Conservation (phyloP, 495 filamentous ascomycete genomes). For the Oidiodendron maius region DNA sequence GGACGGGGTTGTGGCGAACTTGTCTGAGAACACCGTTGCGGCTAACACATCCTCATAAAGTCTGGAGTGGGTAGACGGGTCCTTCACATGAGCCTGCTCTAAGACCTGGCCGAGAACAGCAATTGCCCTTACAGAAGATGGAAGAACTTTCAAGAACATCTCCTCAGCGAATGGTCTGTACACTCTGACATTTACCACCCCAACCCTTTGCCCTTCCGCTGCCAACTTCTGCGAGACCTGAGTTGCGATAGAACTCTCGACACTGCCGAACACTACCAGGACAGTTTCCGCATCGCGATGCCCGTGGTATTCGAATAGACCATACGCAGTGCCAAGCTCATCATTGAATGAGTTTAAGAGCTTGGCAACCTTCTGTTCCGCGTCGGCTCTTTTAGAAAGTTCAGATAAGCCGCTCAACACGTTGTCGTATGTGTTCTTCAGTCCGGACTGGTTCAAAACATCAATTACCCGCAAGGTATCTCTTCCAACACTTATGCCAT, state of each 20-base stretch:
- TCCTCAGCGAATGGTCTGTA: slow-evolving; percentile 94
- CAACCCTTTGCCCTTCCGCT: slow-evolving; percentile 66
- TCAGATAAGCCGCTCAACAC: slow-evolving; percentile 53
- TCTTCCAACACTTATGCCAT: slow-evolving; percentile 78
- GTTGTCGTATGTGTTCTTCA: slow-evolving; percentile 65
- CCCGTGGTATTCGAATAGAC: slow-evolving; percentile 91
- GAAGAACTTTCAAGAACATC: slow-evolving; percentile 77
- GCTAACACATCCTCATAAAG: slow-evolving; percentile 87
- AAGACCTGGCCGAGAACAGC: slow-evolving; percentile 59
- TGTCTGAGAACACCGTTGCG: slow-evolving; percentile 70
- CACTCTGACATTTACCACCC: slow-evolving; percentile 83
- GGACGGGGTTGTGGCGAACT: slow-evolving; percentile 49
- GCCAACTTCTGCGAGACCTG: slow-evolving; percentile 73
- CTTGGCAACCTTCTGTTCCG: slow-evolving; percentile 66
- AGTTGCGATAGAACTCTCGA: slow-evolving; percentile 77
- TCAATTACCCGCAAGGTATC: slow-evolving; percentile 86
- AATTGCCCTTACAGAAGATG: slow-evolving; percentile 65
- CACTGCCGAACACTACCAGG: slow-evolving; percentile 85
- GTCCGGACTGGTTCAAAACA: slow-evolving; percentile 64
- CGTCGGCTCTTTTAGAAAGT: slow-evolving; percentile 64
- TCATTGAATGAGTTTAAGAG: slow-evolving; percentile 79
- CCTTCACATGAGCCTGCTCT: slow-evolving; percentile 49
- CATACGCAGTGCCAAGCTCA: slow-evolving; percentile 89
- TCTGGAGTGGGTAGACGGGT: slow-evolving; percentile 68
- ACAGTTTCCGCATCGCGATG: slow-evolving; percentile 70